A percentile compares a stretch with the other conserved stretches of the same genome.
phyloP scores from a whole-genome alignment of 805 yeast genomes.

The Myxozyma geophila region DNA sequence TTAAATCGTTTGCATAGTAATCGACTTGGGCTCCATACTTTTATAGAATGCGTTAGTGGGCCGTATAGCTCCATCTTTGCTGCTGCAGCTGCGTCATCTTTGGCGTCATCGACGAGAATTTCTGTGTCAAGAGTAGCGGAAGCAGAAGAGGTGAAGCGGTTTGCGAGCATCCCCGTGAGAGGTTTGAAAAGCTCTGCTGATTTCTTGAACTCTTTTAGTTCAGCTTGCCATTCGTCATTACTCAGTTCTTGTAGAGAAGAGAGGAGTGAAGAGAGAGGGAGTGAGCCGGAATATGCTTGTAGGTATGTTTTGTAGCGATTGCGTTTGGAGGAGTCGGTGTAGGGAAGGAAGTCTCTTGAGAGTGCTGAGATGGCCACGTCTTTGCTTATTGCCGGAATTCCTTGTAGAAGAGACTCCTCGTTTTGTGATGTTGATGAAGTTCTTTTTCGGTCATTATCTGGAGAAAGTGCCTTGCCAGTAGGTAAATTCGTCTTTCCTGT shows the following conservation, averaged over 20 bases:
- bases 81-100: slow-evolving; percentile 38
- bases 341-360: slow-evolving; percentile 31
- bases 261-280: not conserved
- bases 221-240: slow-evolving; percentile 25
- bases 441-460: not conserved
- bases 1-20: slow-evolving; percentile 41
- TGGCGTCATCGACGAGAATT: not conserved
- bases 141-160: slow-evolving; percentile 34
- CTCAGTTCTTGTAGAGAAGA: not conserved
- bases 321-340: slow-evolving; percentile 34
- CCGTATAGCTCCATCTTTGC: slow-evolving; percentile 40
- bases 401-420: not conserved
- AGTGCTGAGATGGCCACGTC: slow-evolving; percentile 36
- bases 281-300: slow-evolving; percentile 29
- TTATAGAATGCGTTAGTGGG: slow-evolving; percentile 33
- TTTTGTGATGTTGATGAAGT: too few species aligned
- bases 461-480: not conserved
- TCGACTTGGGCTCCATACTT: slow-evolving; percentile 36
- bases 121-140: slow-evolving; percentile 9
- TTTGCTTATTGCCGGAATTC: slow-evolving; percentile 12
- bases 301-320: slow-evolving; percentile 38
- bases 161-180: slow-evolving; percentile 39
- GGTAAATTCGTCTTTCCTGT: not conserved
- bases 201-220: slow-evolving; percentile 38
- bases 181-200: slow-evolving; percentile 41